Evolutionary conservation across 106 monocot species (phyloP).

Genomic region (Chionographis japonica): DNA sequence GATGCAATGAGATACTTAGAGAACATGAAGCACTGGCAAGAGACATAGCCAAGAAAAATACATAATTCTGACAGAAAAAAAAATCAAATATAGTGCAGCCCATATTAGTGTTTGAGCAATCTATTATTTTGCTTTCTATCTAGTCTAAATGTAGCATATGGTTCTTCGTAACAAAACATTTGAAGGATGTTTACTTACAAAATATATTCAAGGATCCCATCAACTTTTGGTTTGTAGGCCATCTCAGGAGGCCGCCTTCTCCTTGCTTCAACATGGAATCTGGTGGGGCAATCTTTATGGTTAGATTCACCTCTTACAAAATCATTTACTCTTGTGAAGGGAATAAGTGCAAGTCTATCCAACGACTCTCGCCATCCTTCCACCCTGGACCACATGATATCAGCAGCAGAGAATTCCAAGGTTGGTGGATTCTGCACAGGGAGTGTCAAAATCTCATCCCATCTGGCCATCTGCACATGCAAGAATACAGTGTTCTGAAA

Average conservation of each 20-base stretch:
- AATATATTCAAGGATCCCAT: conserved; percentile 98
- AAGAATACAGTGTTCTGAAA: not conserved
- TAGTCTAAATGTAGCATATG: too few relatives aligned
- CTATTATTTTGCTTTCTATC: too few relatives aligned
- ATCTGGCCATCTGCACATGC: conserved; percentile 75
- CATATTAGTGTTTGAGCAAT: too few relatives aligned
- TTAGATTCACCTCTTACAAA: conserved; percentile 94
- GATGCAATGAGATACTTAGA: too few relatives aligned
- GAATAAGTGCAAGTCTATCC: conserved; percentile 89
- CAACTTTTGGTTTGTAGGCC: conserved; percentile 82
- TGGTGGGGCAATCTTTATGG: conserved; percentile 84
- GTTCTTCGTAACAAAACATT: not conserved
- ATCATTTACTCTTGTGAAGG: conserved; percentile 78
- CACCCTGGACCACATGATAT: conserved; percentile 86
- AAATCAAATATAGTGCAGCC: too few relatives aligned
- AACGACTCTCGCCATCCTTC: conserved; percentile 87
- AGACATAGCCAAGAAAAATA: too few relatives aligned
- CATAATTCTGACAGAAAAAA: too few relatives aligned
- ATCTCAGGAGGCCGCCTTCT: conserved; percentile 57
- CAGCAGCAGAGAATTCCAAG: conserved; percentile 74
- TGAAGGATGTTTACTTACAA: conserved; percentile 43
- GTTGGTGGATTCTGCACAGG: conserved; percentile 82
- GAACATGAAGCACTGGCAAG: too few relatives aligned
- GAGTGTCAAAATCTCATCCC: conserved; percentile 89
- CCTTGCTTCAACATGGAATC: conserved; percentile 93